Evolutionary conservation across 2,329 filamentous ascomycete genomes (phyloP).

Genomic region (Clonostachys chloroleuca): DNA sequence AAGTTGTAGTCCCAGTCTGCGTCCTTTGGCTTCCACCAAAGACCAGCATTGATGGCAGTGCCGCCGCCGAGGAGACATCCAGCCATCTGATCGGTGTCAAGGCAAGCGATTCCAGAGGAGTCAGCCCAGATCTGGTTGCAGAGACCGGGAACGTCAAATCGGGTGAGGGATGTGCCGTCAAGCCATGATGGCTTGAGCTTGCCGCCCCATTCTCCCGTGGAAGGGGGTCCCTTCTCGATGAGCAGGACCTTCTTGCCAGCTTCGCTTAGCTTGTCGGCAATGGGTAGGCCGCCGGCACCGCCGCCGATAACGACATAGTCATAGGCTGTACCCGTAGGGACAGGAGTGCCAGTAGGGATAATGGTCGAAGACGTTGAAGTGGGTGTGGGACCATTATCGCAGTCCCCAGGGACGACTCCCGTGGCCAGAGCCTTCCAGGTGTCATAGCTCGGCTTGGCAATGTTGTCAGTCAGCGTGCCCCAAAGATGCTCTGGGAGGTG

Average conservation of each 20-base stretch:
- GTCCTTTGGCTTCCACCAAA: slow-evolving; percentile 64
- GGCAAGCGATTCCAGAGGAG: slow-evolving; percentile 59
- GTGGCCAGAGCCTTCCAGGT: slow-evolving; percentile 39
- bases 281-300: slow-evolving; percentile 56
- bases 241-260: slow-evolving; percentile 61
- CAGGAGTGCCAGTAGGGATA: slow-evolving; percentile 18
- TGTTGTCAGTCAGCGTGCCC: slow-evolving; percentile 27
- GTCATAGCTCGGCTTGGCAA: slow-evolving; percentile 32
- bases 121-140: slow-evolving; percentile 68
- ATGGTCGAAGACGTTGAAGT: slow-evolving; percentile 16
- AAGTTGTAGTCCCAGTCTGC: slow-evolving; percentile 70
- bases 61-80: slow-evolving; percentile 68
- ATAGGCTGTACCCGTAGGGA: slow-evolving; percentile 29
- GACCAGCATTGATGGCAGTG: slow-evolving; percentile 61
- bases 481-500: slow-evolving; percentile 46
- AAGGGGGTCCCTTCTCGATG: slow-evolving; percentile 55
- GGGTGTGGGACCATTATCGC: slow-evolving; percentile 17
- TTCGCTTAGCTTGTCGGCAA: slow-evolving; percentile 55
- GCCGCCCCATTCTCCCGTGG: slow-evolving; percentile 61
- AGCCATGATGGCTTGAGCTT: slow-evolving; percentile 59
- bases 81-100: slow-evolving; percentile 68
- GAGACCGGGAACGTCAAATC: slow-evolving; percentile 68
- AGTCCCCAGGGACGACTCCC: slow-evolving; percentile 26
- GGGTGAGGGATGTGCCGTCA: slow-evolving; percentile 55
- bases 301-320: slow-evolving; percentile 62